Evolutionary conservation across 495 filamentous ascomycete genomes (phyloP).

Genomic region (Neurospora terricola): DNA sequence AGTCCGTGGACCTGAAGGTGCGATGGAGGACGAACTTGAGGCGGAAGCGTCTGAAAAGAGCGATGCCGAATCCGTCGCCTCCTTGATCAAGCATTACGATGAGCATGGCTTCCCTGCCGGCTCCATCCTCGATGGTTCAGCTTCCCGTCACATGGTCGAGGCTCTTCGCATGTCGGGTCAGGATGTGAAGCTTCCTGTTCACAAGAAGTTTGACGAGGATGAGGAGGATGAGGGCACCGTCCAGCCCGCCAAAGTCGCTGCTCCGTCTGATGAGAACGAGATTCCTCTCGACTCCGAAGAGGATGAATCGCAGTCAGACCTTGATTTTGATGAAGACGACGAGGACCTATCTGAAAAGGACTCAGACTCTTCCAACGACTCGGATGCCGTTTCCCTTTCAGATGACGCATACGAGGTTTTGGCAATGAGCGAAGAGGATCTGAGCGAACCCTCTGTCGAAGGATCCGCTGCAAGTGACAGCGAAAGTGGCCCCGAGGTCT

Average conservation of each 20-base stretch:
- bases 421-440: background rate
- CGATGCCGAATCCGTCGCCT: conserved; percentile 20
- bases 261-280: background rate
- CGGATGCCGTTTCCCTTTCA: conserved; percentile 5
- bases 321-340: background rate
- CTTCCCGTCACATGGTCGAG: conserved; percentile 27
- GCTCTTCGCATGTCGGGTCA: conserved; percentile 17
- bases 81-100: conserved; percentile 32
- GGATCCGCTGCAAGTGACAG: conserved; percentile 8
- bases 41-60: conserved; percentile 11
- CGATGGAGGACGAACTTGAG: background rate
- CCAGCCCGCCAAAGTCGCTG: background rate
- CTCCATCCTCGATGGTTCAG: conserved; percentile 35
- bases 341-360: conserved; percentile 8
- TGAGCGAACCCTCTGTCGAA: conserved; percentile 7
- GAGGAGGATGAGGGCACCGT: conserved; percentile 13
- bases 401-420: background rate
- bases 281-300: background rate
- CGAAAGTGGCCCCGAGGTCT: conserved; percentile 8
- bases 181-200: conserved; percentile 20
- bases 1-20: background rate
- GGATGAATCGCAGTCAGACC: conserved; percentile 2
- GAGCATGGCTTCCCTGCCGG: conserved; percentile 40
- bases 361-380: conserved; percentile 12
- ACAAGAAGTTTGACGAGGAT: conserved; percentile 24